Percentiles rank a stretch among this genome's conserved stretches.
Evolutionary conservation across 2,329 filamentous ascomycete species (phyloP).

Genomic region (Talaromyces atroroseus): DNA sequence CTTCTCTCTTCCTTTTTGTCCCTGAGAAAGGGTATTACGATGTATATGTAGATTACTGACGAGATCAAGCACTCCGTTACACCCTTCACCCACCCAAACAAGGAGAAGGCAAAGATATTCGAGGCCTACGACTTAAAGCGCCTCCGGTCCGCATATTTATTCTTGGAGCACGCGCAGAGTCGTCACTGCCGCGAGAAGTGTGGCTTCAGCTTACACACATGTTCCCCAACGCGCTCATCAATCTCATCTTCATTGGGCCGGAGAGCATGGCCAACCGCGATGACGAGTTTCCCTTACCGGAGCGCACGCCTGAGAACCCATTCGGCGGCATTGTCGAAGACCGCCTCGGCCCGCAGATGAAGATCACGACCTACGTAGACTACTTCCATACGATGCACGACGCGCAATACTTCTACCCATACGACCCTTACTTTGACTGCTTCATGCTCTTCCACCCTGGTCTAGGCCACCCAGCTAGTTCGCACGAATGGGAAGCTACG

Average conservation of each 20-base stretch:
- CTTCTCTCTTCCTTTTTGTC: slow-evolving; percentile 32
- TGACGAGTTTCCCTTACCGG: slow-evolving; percentile 82
- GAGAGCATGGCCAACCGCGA: slow-evolving; percentile 95
- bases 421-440: slow-evolving; percentile 97
- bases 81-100: slow-evolving; percentile 81
- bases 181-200: slow-evolving; percentile 84
- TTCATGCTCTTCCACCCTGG: slow-evolving; percentile 97
- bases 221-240: slow-evolving; percentile 86
- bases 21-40: neutral
- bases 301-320: slow-evolving; percentile 77
- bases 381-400: slow-evolving; percentile 97
- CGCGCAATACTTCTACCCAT: slow-evolving; percentile 83
- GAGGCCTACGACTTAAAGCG: slow-evolving; percentile 74
- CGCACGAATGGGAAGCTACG: slow-evolving; percentile 90
- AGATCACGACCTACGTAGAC: slow-evolving; percentile 95
- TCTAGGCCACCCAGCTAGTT: slow-evolving; percentile 85
- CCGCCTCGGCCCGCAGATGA: slow-evolving; percentile 79
- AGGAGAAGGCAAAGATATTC: slow-evolving; percentile 68
- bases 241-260: slow-evolving; percentile 90
- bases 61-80: slow-evolving; percentile 74
- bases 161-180: slow-evolving; percentile 92
- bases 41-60: neutral
- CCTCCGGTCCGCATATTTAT: slow-evolving; percentile 90
- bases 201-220: slow-evolving; percentile 94
- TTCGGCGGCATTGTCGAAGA: slow-evolving; percentile 94